A percentile compares a stretch with the other conserved stretches of the same genome.
Conservation (phyloP, 2,329 filamentous ascomycete genomes). For the Diplodia mutila region DNA sequence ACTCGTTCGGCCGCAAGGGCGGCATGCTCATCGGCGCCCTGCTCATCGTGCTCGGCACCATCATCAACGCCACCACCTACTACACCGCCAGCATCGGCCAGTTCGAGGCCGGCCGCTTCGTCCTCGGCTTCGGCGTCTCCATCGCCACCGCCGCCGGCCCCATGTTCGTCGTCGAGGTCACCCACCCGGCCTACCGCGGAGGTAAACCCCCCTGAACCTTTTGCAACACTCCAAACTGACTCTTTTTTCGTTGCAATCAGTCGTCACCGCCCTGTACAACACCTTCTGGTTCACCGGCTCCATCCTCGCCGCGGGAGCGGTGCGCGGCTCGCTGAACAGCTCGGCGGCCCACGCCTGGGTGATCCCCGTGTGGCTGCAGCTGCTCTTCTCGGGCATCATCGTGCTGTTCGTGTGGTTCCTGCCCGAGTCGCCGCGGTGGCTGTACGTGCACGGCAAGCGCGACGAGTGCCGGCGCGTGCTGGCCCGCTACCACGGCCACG, state of each 20-base stretch:
- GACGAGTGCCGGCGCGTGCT: conserved; percentile 52
- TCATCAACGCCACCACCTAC: conserved; percentile 51
- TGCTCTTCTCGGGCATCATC: conserved; percentile 45
- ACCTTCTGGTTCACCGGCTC: conserved; percentile 48
- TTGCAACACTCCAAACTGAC: neutral
- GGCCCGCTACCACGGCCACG: conserved; percentile 60
- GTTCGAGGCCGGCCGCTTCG: conserved; percentile 64
- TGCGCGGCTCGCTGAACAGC: conserved; percentile 32
- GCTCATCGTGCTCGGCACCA: conserved; percentile 57
- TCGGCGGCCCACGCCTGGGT: conserved; percentile 32
- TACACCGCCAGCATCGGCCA: conserved; percentile 47
- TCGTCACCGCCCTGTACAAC: conserved; percentile 49
- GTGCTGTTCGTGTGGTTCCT: conserved; percentile 42
- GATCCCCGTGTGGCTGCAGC: conserved; percentile 25
- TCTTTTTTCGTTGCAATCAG: no score
- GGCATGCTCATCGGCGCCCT: conserved; percentile 61
- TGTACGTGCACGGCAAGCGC: conserved; percentile 30
- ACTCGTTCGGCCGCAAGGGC: conserved; percentile 48
- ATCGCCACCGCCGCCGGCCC: conserved; percentile 64
- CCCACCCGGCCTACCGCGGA: conserved; percentile 66
- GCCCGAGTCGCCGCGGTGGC: conserved; percentile 63
- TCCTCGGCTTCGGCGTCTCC: conserved; percentile 65
- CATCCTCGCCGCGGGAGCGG: conserved; percentile 35
- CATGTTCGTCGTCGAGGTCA: conserved; percentile 65
- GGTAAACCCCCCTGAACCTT: neutral